Base-by-base conservation (phyloP, 1,139 yeast species). In the Tardiomyces digboiensis region DNA sequence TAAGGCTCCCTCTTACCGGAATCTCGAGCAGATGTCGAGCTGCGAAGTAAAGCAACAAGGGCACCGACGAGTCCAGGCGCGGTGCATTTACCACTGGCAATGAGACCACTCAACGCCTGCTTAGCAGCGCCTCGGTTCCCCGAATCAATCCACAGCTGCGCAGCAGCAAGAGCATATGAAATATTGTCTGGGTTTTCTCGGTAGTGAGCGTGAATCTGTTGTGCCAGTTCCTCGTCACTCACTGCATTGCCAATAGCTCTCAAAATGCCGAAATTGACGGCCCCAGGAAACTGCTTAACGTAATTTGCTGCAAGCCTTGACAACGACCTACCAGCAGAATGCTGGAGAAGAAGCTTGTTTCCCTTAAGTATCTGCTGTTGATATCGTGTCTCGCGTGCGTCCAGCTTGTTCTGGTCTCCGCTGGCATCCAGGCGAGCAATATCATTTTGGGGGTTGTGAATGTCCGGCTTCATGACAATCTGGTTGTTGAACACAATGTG, bases 301-400 rank as follows among this genome's bases (percentile, higher is more conserved):
- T 47, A 50, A 19, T 18, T 22, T 14, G 39, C 36, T 14, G 46
- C 45, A 14, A 26, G 19, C 12, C 36, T 10, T 19, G 42, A 46
- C 19, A 41, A 14, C 20, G 14, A 19, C n/a, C 48, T 38, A 10
- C 53, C 53, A 3, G 46, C 54, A 12, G 41, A 39, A 6, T 49
- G 42, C 21, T 41, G 43, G 26, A 53, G 46, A 38, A 44, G 33
- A 23, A 50, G 42, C 26, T 42, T 36, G 44, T 53, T 53, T 13
- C 48, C 44, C 12, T 39, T 38, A 10, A 51, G 33, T 7, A 45
- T 39, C 19, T 40, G 41, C n/a, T 43, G 44, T 46, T 54, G 57
- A 22, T 23, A 36, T 4, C 51, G 45, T 20, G 49, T 49, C 20
- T 49, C 47, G 39, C 41, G 44, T n/a, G 19, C 18, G 20, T 33